Percentiles rank a stretch among this genome's conserved stretches.
Evolutionary conservation across 176 grass and related monocot genomes (phyloP).

Genomic region (Oryza coarctata): DNA sequence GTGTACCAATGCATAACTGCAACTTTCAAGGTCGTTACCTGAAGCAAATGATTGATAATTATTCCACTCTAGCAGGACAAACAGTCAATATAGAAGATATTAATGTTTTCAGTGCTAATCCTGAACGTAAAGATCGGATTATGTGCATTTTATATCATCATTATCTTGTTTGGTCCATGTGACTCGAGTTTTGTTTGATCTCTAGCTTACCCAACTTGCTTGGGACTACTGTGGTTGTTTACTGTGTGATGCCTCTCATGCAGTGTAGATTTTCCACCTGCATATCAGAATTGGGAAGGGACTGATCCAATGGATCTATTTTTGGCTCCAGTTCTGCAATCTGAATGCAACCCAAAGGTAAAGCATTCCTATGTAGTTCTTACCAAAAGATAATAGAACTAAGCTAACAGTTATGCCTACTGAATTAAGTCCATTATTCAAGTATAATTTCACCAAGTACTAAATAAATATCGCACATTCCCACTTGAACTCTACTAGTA

Average conservation of each 20-base stretch:
- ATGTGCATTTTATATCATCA: background rate
- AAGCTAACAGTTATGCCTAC: background rate
- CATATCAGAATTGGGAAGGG: slow-evolving; percentile 92
- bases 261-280: slow-evolving; percentile 91
- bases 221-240: background rate
- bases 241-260: slow-evolving; percentile 13
- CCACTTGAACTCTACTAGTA: slow-evolving; percentile 13
- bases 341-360: slow-evolving; percentile 98
- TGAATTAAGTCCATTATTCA: background rate
- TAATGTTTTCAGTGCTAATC: background rate
- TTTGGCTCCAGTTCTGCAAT: slow-evolving; percentile 78
- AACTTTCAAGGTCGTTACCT: background rate
- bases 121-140: background rate
- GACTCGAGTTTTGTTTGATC: background rate
- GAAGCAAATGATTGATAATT: background rate
- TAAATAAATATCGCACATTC: background rate
- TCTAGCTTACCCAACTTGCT: background rate
- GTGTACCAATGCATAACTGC: background rate
- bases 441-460: slow-evolving; percentile 5
- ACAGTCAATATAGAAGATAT: background rate
- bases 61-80: slow-evolving; percentile 7
- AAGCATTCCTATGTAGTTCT: slow-evolving; percentile 6
- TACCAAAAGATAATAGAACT: background rate
- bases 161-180: background rate
- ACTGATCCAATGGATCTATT: slow-evolving; percentile 95